These are phyloP conservation scores for Fraxinus cuspidata DNA, from an alignment of 257 asterid species.

Conservation along the genomic window DNA sequence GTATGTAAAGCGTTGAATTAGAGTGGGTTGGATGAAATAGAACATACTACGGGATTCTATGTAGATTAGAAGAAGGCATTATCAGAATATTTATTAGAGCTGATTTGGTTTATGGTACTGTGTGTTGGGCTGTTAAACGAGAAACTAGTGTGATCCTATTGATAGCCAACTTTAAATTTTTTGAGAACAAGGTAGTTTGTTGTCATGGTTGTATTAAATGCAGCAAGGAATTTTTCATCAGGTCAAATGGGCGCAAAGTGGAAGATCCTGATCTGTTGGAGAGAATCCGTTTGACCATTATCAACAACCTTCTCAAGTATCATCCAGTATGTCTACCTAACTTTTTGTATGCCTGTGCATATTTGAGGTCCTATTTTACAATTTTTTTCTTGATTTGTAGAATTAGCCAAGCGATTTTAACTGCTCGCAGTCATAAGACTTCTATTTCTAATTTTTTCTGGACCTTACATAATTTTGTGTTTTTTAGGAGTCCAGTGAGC, in stretches of 20 bases:
- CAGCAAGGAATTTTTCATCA: slow-evolving; percentile 29
- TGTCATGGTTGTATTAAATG: background rate
- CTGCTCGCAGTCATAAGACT: slow-evolving; percentile 13
- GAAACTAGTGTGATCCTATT: background rate
- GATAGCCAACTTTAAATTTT: background rate
- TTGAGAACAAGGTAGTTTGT: background rate
- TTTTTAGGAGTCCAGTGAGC: slow-evolving; percentile 88
- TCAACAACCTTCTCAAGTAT: slow-evolving; percentile 85
- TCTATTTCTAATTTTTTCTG: background rate
- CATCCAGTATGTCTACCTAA: slow-evolving; percentile 76
- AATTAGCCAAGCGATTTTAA: slow-evolving; percentile 3
- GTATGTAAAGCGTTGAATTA: background rate
- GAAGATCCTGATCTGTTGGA: slow-evolving; percentile 96
- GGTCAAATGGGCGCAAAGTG: slow-evolving; percentile 84
- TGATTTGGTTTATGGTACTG: background rate
- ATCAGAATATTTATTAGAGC: background rate
- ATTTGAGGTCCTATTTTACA: background rate
- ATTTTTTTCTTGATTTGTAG: background rate
- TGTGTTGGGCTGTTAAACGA: background rate
- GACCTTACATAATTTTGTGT: slow-evolving; percentile 9
- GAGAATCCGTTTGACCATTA: slow-evolving; percentile 90
- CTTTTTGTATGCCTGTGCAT: slow-evolving; percentile 19
- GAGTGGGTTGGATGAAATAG: background rate
- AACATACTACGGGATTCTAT: slow-evolving; percentile 1
- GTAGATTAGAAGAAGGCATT: background rate